A percentile compares a stretch with the other conserved stretches of the same genome.
These are phyloP conservation scores for Suillus tomentosus DNA, from an alignment of 768 basidiomycete species.

Conservation along the genomic window DNA sequence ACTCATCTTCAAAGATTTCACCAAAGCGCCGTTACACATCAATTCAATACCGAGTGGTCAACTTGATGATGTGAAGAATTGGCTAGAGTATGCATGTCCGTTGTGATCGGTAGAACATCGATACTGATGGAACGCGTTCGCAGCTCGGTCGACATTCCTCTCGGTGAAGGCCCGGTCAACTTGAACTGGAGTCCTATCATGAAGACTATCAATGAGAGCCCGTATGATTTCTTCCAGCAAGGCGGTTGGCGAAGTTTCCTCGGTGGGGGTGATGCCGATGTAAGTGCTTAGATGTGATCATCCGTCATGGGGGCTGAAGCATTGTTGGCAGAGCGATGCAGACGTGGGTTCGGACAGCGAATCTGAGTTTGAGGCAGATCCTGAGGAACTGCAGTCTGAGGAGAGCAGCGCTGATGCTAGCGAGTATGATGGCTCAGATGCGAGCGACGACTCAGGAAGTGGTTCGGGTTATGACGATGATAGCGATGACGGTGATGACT, in stretches of 20 bases:
- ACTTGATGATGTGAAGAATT: constrained; percentile 97
- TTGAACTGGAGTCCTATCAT: constrained; percentile 98
- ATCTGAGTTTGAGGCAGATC: constrained; percentile 64
- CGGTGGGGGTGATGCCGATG: constrained; percentile 69
- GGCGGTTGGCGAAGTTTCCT: constrained; percentile 96
- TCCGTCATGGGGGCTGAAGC: constrained; percentile 39
- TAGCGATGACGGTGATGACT: constrained; percentile 86
- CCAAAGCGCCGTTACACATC: constrained; percentile 88
- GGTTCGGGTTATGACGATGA: constrained; percentile 65
- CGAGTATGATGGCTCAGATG: constrained; percentile 54
- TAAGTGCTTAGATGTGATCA: constrained; percentile 34
- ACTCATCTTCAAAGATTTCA: constrained; percentile 96
- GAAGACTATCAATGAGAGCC: constrained; percentile 97
- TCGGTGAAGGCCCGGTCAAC: constrained; percentile 95
- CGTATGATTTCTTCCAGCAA: constrained; percentile 91
- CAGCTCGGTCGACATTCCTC: constrained; percentile 95
- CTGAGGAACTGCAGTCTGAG: constrained; percentile 43
- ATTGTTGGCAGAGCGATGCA: constrained; percentile 49
- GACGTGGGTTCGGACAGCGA: constrained; percentile 67
- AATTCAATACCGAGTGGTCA: constrained; percentile 91
- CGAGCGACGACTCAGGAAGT: constrained; percentile 59
- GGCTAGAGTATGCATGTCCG: constrained; percentile 80
- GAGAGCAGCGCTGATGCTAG: constrained; percentile 55
- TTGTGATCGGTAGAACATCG: background rate
- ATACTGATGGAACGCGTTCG: constrained; percentile 10